Conservation (phyloP, 495 filamentous ascomycete genomes). For the Daldinia decipiens region DNA sequence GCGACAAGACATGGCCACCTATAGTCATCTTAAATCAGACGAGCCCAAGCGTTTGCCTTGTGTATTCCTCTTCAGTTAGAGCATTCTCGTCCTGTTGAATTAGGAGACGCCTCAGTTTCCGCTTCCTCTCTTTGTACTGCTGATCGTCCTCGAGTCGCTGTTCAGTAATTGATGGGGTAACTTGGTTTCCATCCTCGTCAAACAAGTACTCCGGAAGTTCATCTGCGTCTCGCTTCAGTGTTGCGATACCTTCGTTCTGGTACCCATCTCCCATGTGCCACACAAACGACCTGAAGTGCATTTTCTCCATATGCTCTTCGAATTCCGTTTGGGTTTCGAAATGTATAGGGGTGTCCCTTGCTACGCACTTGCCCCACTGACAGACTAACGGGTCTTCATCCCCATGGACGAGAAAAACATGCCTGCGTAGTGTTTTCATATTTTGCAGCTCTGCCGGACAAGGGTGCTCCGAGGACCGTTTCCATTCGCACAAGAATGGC, state of each 20-base stretch:
- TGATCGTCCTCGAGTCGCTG: conserved; percentile 54
- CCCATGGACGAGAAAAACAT: conserved; percentile 68
- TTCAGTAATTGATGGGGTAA: conserved; percentile 54
- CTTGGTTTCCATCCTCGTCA: conserved; percentile 52
- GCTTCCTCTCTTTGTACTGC: conserved; percentile 48
- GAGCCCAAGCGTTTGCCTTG: conserved; percentile 44
- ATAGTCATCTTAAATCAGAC: conserved; percentile 20
- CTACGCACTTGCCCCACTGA: conserved; percentile 51
- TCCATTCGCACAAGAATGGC: conserved; percentile 56
- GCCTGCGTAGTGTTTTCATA: conserved; percentile 72
- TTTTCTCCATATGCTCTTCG: conserved; percentile 66
- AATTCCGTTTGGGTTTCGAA: conserved; percentile 57
- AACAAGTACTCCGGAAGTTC: conserved; percentile 55
- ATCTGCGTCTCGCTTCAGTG: conserved; percentile 31
- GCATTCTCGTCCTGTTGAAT: conserved; percentile 51
- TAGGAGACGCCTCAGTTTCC: conserved; percentile 47
- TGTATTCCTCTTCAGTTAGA: conserved; percentile 54
- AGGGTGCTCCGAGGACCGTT: not conserved
- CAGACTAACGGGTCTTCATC: conserved; percentile 46
- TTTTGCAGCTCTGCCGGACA: conserved; percentile 81
- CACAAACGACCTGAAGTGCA: conserved; percentile 67
- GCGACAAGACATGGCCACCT: not conserved
- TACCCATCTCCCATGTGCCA: conserved; percentile 75
- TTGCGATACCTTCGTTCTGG: conserved; percentile 50
- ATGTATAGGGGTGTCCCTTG: conserved; percentile 25